Evolutionary conservation across 2,329 filamentous ascomycete species (phyloP).

Genomic region (Periglandula ipomoeae): DNA sequence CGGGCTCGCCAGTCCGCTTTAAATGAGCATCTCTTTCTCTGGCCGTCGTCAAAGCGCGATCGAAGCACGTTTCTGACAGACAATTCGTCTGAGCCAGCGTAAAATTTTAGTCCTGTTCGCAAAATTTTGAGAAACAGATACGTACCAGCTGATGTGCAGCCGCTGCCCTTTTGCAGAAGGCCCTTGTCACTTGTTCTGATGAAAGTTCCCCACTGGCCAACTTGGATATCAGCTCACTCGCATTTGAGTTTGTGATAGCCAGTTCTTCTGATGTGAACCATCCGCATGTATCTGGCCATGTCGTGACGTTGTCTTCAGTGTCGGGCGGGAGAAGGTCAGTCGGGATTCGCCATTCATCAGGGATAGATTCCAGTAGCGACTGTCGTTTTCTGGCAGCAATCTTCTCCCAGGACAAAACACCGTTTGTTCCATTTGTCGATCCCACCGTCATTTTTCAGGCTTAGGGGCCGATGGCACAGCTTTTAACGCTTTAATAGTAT

Average conservation of each 20-base stretch:
- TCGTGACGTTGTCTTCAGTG: constrained; percentile 44
- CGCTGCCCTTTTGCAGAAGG: constrained; percentile 45
- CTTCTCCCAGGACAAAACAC: constrained; percentile 27
- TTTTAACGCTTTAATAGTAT: too few relatives aligned
- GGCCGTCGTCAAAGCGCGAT: constrained; percentile 40
- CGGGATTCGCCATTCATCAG: constrained; percentile 48
- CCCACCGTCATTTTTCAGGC: too few relatives aligned
- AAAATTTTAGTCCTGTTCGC: constrained; percentile 15
- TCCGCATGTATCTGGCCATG: constrained; percentile 46
- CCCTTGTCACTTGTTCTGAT: constrained; percentile 31
- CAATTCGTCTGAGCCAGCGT: constrained; percentile 32
- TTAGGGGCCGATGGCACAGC: too few relatives aligned
- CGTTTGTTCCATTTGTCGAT: too few relatives aligned
- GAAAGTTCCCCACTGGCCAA: constrained; percentile 27
- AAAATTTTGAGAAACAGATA: too few relatives aligned
- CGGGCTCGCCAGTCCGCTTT: constrained; percentile 32
- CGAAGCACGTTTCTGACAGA: constrained; percentile 45
- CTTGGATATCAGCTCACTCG: constrained; percentile 27
- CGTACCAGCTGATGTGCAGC: constrained; percentile 47
- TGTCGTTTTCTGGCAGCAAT: constrained; percentile 34
- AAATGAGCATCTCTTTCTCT: constrained; percentile 40
- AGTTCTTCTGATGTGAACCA: constrained; percentile 46
- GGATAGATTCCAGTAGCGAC: constrained; percentile 38
- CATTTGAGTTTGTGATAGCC: constrained; percentile 36
- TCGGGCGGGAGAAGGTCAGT: constrained; percentile 41